phyloP scores from a whole-genome alignment of 495 filamentous ascomycete species.

The Xylaria nigripes region DNA sequence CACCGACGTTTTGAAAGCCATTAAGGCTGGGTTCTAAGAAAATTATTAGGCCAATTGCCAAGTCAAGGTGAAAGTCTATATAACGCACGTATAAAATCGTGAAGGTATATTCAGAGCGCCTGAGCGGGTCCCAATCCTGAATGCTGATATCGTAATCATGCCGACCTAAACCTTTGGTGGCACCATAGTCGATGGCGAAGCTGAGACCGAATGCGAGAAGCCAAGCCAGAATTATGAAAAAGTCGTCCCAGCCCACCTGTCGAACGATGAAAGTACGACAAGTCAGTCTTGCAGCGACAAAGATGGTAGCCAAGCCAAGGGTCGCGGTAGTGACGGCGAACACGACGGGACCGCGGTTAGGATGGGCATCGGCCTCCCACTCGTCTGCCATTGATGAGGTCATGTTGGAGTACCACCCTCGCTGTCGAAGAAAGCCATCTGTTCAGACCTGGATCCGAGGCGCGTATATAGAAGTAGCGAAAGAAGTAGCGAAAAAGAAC shows the following conservation, averaged over 20 bases:
- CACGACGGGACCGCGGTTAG: constrained; percentile 56
- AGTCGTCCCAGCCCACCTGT: constrained; percentile 65
- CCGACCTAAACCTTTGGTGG: constrained; percentile 63
- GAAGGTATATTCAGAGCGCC: constrained; percentile 69
- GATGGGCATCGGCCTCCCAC: constrained; percentile 13
- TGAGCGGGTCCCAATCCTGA: constrained; percentile 41
- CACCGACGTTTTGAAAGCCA: constrained; percentile 86
- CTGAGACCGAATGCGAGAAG: constrained; percentile 70
- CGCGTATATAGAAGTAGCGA: neutral
- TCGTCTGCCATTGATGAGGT: constrained; percentile 1
- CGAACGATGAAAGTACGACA: constrained; percentile 67
- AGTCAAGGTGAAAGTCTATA: neutral
- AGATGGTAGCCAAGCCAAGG: constrained; percentile 56
- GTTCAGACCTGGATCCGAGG: constrained; percentile 1
- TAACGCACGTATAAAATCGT: constrained; percentile 70
- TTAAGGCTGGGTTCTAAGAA: constrained; percentile 74
- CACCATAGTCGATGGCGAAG: constrained; percentile 67
- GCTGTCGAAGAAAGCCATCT: constrained; percentile 5
- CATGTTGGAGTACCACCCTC: constrained; percentile 4
- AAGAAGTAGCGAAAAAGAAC: neutral
- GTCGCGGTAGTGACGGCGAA: constrained; percentile 67
- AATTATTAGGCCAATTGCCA: neutral
- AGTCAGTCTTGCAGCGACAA: constrained; percentile 63
- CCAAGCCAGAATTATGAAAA: constrained; percentile 79
- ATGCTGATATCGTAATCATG: constrained; percentile 56